Percentiles rank a stretch among this genome's conserved stretches.
Evolutionary conservation across 805 yeast species (phyloP).

Genomic region (Yarrowia bubula): DNA sequence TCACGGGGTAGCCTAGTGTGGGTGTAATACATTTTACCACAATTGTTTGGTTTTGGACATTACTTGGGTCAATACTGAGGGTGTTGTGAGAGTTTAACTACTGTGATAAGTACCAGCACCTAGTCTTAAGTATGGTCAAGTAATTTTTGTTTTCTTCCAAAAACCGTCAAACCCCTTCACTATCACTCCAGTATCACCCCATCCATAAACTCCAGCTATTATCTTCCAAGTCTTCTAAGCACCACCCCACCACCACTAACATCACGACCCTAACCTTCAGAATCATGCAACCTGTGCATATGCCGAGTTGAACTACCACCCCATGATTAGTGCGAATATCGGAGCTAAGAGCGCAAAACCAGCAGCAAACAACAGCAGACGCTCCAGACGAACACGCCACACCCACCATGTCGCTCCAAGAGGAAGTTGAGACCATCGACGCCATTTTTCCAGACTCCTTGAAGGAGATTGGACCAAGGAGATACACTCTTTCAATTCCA

Average conservation of each 20-base stretch:
- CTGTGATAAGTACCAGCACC: too few relatives aligned
- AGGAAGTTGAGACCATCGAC: slow-evolving; percentile 78
- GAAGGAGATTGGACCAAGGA: slow-evolving; percentile 37
- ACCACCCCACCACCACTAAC: background rate
- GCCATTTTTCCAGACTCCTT: slow-evolving; percentile 79
- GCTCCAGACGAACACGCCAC: background rate
- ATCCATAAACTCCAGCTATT: too few relatives aligned
- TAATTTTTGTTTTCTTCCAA: too few relatives aligned
- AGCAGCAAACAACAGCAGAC: background rate
- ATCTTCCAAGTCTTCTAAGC: too few relatives aligned
- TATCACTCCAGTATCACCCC: too few relatives aligned
- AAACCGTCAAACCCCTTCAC: too few relatives aligned
- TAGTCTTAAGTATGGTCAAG: too few relatives aligned
- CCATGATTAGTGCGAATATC: slow-evolving; percentile 9
- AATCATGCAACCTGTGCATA: background rate
- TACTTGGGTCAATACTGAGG: too few relatives aligned
- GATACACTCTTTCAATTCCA: slow-evolving; percentile 57
- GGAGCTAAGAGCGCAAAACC: slow-evolving; percentile 11
- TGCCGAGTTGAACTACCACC: background rate
- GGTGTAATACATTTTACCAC: too few relatives aligned
- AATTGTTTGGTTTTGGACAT: too few relatives aligned
- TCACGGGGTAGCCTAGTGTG: too few relatives aligned
- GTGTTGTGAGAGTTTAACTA: too few relatives aligned
- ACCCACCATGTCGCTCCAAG: slow-evolving; percentile 42
- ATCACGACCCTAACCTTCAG: background rate